A percentile compares a stretch with the other conserved stretches of the same genome.
Conservation (phyloP, 2,329 filamentous ascomycete genomes). For the Aureobasidium sp. region DNA sequence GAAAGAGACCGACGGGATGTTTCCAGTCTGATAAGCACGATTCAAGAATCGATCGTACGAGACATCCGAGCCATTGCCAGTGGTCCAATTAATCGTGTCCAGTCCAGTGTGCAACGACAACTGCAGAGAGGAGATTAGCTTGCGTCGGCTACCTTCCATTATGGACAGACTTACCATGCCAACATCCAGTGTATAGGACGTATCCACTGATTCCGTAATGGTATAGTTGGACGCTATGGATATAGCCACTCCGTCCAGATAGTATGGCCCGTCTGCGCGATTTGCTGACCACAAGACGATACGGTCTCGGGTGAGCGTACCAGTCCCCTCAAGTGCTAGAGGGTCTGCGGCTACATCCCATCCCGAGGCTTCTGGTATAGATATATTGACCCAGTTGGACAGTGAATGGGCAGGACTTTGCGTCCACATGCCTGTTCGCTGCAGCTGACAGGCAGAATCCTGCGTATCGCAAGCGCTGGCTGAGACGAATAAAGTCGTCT, state of each 20-base stretch:
- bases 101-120: background rate
- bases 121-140: background rate
- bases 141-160: background rate
- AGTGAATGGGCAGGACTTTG: background rate
- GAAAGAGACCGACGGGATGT: background rate
- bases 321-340: background rate
- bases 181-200: background rate
- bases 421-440: background rate
- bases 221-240: background rate
- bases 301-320: background rate
- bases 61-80: background rate
- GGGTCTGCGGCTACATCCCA: background rate
- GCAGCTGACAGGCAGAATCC: background rate
- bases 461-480: conserved; percentile 1
- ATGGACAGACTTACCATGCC: background rate
- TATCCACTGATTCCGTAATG: background rate
- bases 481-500: background rate
- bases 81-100: background rate
- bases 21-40: background rate
- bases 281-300: background rate
- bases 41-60: background rate
- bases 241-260: background rate
- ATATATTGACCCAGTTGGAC: background rate
- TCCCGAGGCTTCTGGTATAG: background rate
- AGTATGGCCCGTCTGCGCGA: background rate